A percentile compares a stretch with the other conserved stretches of the same genome.
Conservation (phyloP, 345 rosid genomes). For the Eucalyptus marginata region DNA sequence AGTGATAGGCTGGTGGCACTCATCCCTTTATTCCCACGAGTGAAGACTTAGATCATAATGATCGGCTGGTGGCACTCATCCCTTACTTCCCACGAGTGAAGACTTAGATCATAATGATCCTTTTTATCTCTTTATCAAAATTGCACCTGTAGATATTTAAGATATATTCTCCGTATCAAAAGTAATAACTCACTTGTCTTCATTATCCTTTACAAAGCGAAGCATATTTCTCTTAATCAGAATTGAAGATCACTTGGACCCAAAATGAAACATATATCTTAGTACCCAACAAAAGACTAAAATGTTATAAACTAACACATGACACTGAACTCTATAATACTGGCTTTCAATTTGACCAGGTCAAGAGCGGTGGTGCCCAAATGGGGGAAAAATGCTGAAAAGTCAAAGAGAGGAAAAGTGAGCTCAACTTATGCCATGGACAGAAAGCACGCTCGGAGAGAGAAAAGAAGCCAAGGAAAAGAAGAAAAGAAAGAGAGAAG, state of each 20-base stretch:
- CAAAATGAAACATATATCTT: not conserved
- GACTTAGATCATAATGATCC: not conserved
- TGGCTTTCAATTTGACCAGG: not conserved
- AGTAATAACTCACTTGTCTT: not conserved
- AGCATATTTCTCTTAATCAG: not conserved
- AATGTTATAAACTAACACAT: no score
- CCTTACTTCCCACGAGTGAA: not conserved
- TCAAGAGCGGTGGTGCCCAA: not conserved
- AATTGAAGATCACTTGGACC: not conserved
- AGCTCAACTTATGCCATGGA: not conserved
- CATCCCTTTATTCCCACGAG: not conserved
- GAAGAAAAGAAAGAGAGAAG: no score
- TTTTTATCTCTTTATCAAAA: not conserved
- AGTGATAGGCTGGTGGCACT: not conserved
- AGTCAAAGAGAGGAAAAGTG: not conserved
- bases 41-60: not conserved
- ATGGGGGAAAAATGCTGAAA: not conserved
- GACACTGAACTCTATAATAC: no score
- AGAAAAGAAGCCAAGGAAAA: no score
- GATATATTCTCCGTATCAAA: not conserved
- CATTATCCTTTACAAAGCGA: not conserved
- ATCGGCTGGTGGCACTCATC: not conserved
- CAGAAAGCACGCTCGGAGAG: not conserved
- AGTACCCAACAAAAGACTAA: not conserved
- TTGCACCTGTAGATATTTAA: not conserved